Base-by-base conservation (phyloP, 495 filamentous ascomycete species). In the Neurospora sp. region DNA sequence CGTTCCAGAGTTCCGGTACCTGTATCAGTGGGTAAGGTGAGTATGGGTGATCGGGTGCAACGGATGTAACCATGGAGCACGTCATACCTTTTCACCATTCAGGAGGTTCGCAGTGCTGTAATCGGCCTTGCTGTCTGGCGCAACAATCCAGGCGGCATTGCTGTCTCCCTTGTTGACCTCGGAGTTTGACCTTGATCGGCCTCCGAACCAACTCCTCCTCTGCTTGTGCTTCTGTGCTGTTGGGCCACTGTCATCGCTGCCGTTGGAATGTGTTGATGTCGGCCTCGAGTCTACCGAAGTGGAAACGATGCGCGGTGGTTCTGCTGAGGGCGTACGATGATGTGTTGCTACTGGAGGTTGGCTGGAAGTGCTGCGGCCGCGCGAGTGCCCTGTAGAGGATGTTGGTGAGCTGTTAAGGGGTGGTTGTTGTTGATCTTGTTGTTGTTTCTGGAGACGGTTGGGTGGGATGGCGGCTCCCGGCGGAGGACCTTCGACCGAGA, bases 1-100 rank as follows among this genome's bases (percentile, higher is more conserved):
- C 91, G 75, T 94, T 90, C 96, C 96, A 98, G 39, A 99, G 80
- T 81, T 98, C 96, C 1, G 89, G 85, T 12, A 97, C 87, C 91
- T 95, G 72, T 45, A 70, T 35, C 71, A 16, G 27, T 27, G 40
- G 31, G 65, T 12, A 69, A 68, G 53, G 53, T 65, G 10, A 12
- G 48, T 16, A 70, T 31, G 4, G 40, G 35, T 27, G 39, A 71
- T 71, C 68, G 31, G 38, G 12, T 70, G 20, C 70, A 44, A 44
- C 9, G 17, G 22, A 39, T 27, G 41, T 61, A 68, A 68, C 17
- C 27, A 22, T 48, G 2, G 53, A 37, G 9, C 9, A 70, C 7
- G 70, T 71, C 79, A 59, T 82, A 90, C 88, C 83, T 88, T 90
- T 65, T 90, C 89, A 14, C 89, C 88, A 73, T 86, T 83, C 1